Evolutionary conservation across 352 stramenopile genomes (phyloP).

Genomic region (Pythium vanterpoolii): DNA sequence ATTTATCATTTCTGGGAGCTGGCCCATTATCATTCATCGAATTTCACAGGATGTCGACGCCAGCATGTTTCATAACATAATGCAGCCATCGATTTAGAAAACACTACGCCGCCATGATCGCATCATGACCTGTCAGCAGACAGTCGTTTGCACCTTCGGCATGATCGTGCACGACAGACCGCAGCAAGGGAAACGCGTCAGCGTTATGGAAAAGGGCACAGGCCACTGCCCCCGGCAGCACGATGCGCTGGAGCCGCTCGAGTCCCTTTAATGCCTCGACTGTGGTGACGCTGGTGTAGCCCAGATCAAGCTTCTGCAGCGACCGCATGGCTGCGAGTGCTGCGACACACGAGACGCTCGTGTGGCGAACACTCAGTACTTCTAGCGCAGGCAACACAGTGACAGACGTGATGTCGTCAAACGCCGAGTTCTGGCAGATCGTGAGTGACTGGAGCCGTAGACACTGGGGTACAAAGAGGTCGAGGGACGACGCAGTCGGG

Average conservation of each 20-base stretch:
- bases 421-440: slow-evolving; percentile 12
- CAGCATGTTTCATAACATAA: neutral
- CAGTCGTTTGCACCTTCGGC: neutral
- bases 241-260: slow-evolving; percentile 1
- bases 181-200: slow-evolving; percentile 9
- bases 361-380: slow-evolving; percentile 6
- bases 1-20: neutral
- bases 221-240: neutral
- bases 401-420: neutral
- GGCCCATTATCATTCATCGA: neutral
- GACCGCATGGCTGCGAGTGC: neutral
- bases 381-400: neutral
- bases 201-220: slow-evolving; percentile 12
- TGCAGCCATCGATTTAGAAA: neutral
- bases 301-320: slow-evolving; percentile 11
- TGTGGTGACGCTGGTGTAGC: neutral
- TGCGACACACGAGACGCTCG: neutral
- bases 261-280: neutral
- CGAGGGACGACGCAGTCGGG: neutral
- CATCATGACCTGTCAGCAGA: neutral
- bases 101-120: slow-evolving; percentile 1
- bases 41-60: neutral
- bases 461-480: neutral
- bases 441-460: neutral
- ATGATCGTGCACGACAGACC: slow-evolving; percentile 4